phyloP scores from a whole-genome alignment of 129 eudicot genomes.

The Ambrosia trifida region DNA sequence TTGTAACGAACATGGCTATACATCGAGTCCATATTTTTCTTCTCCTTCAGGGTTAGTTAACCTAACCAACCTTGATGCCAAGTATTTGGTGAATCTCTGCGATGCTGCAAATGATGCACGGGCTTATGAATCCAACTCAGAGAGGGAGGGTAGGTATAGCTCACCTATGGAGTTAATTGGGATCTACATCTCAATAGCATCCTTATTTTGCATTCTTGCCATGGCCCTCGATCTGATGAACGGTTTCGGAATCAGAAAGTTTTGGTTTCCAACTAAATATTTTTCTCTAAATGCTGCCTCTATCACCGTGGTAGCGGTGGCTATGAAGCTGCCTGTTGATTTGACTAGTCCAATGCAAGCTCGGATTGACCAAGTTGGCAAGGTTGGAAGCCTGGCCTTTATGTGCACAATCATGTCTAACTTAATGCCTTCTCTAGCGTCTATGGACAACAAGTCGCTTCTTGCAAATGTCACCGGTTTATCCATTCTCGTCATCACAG shows the following conservation, averaged over 20 bases:
- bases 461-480: conserved; percentile 34
- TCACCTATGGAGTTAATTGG: neutral
- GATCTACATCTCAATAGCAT: neutral
- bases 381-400: neutral
- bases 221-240: neutral
- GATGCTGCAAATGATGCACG: too few relatives aligned
- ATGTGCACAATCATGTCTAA: conserved; percentile 9
- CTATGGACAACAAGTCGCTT: conserved; percentile 36
- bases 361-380: neutral
- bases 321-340: neutral
- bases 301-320: neutral
- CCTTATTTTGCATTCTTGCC: neutral
- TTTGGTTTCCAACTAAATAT: neutral
- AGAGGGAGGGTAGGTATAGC: neutral
- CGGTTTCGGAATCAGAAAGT: neutral
- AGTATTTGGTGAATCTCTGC: neutral
- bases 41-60: neutral
- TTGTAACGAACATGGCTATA: too few relatives aligned
- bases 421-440: conserved; percentile 42
- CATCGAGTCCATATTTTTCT: too few relatives aligned
- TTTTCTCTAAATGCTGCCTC: neutral
- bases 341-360: neutral
- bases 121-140: neutral
- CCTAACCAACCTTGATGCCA: neutral
- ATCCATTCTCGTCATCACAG: conserved; percentile 41